Evolutionary conservation across 2,329 filamentous ascomycete genomes (phyloP), one percentile per base, ranked within the genome.

Genomic region (Chaetomiaceae sp.): DNA sequence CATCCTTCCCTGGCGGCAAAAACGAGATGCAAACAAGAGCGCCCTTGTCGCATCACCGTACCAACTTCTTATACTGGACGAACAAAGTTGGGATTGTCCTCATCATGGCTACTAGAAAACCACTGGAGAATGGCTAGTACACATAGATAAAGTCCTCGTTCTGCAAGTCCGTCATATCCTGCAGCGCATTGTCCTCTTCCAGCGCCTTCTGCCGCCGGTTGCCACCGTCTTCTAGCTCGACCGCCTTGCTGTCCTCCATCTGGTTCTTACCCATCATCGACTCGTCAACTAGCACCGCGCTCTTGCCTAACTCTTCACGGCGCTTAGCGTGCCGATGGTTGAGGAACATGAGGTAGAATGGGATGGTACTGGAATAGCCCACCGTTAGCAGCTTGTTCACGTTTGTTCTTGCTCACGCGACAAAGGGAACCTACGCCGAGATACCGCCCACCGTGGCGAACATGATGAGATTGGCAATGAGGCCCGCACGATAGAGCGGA

Each of bases 91-190:
- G n/a, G n/a, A n/a, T n/a, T n/a, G n/a, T n/a, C n/a, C n/a, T n/a
- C n/a, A n/a, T n/a, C n/a, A n/a, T n/a, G n/a, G n/a, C n/a, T n/a
- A n/a, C n/a, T n/a, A n/a, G n/a, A n/a, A n/a, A n/a, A n/a, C n/a
- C n/a, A n/a, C n/a, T n/a, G n/a, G n/a, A n/a, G n/a, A n/a, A n/a
- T n/a, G n/a, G n/a, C 23, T 51, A 72, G 55, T 71, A 71, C 8
- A 84, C 73, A 63, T 80, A 84, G 37, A 83, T 76, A 58, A 84
- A 85, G 53, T 84, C 79, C 64, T 84, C 79, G 59, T 84, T 84
- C 64, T 75, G 70, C 59, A 78, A 64, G 62, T 84, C 80, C 16
- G 79, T 82, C 54, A 79, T 65, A 63, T 83, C 80, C 44, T 64
- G 63, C 54, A 72, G 58, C 0, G 64, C 69, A 58, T 69, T 66